A percentile compares a stretch with the other conserved stretches of the same genome.
Conservation (phyloP, 306 rosid species). For the Trifolium pratense region DNA sequence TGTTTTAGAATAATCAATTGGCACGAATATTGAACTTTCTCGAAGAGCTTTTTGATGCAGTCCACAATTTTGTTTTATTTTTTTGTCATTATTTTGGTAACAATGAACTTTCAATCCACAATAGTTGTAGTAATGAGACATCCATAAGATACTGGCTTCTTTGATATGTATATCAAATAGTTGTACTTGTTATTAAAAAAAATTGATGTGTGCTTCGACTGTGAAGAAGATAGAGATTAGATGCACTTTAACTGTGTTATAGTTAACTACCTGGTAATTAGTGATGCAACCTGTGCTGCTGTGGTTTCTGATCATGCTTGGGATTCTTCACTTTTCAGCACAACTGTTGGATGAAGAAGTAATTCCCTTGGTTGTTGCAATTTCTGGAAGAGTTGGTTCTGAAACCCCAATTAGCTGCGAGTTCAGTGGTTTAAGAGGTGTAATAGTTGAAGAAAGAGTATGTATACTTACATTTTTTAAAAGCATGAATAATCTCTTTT, state of each 20-base stretch:
- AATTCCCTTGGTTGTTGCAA: constrained; percentile 79
- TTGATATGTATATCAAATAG: constrained; percentile 9
- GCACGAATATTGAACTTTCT: neutral
- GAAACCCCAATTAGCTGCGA: constrained; percentile 84
- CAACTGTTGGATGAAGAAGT: constrained; percentile 81
- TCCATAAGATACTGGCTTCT: no score
- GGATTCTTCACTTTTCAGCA: constrained; percentile 61
- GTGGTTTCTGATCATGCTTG: constrained; percentile 32
- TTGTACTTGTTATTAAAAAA: constrained; percentile 3
- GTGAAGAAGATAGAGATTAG: constrained; percentile 26
- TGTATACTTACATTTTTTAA: constrained; percentile 25
- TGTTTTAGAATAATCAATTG: constrained; percentile 4
- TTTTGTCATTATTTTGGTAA: no score
- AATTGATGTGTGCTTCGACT: constrained; percentile 7
- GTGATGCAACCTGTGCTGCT: constrained; percentile 12
- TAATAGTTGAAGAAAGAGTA: constrained; percentile 95
- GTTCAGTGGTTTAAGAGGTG: constrained; percentile 91
- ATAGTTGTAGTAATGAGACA: no score
- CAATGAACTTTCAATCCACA: no score
- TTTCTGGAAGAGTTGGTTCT: constrained; percentile 90
- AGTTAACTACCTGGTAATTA: constrained; percentile 1
- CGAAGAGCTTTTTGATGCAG: no score
- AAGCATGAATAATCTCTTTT: neutral
- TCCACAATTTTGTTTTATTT: no score
- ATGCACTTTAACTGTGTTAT: constrained; percentile 32